Base-by-base conservation (phyloP, 371 early-diverging fungal species). In the Lichtheimia ramosa region DNA sequence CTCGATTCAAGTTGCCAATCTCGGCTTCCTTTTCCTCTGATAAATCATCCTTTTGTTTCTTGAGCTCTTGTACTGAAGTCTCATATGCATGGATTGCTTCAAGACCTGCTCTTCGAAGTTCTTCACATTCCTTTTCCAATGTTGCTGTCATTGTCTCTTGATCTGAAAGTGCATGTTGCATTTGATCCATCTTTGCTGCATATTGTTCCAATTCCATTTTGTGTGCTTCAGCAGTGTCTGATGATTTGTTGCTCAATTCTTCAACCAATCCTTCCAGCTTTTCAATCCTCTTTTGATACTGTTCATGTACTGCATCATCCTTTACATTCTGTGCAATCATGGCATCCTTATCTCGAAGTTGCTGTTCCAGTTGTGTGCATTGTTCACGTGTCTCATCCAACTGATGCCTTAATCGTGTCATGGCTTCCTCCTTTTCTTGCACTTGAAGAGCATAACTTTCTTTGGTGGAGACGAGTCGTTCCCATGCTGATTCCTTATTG, bases 401-500 rank as follows among this genome's bases (percentile, higher is more conserved):
- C 12, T 65, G 34, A 3, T 58, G 63, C 42, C 66, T 61, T 5
- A 79, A 56, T 4, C 64, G 55, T 12, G n/a, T 49, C 20, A 71
- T 63, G 43, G 73, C 74, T 5, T 56, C 59, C 12, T 69, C 73
- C 48, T 70, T 71, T 43, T 77, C 77, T 59, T 74, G 56, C 0
- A 74, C 67, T 2, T 58, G 64, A 1, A 74, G 39, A 3, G 71
- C 72, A 58, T 71, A 71, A n/a, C 77, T 77, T 59, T 74, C 74
- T 56, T 77, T 77, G 15, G 69, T 62, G 6, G 73, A 65, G 3
- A 77, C 63, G 2, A 77, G 49, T 8, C 70, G 64, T 20, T 70
- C 71, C 77, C 77, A 76, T 13, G 71, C 73, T 10, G 67, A 71
- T 51, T 77, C 78, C 43, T 77, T 77, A 3, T 50, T 56, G n/a